These are phyloP conservation scores for Cutaneotrichosporon dermatis DNA, from an alignment of 1,284 basidiomycete species.

Conservation along the genomic window DNA sequence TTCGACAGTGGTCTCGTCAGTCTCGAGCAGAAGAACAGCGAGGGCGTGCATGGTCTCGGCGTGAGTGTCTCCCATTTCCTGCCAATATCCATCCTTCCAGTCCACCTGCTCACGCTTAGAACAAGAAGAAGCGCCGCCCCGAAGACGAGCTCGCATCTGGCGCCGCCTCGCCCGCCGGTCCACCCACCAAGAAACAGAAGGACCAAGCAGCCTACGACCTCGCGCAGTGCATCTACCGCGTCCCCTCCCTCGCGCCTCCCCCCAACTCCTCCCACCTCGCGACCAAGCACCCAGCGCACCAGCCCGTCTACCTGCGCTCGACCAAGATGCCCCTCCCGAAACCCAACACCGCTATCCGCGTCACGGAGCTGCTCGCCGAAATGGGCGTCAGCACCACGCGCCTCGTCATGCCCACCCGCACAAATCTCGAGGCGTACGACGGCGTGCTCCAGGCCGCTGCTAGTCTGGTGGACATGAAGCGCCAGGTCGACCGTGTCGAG, in stretches of 20 bases:
- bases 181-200: constrained; percentile 36
- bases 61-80: constrained; percentile 1
- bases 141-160: constrained; percentile 31
- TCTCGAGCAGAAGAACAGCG: constrained; percentile 41
- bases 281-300: constrained; percentile 53
- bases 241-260: constrained; percentile 22
- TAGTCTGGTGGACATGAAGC: constrained; percentile 77
- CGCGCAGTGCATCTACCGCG: constrained; percentile 45
- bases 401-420: constrained; percentile 84
- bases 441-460: constrained; percentile 65
- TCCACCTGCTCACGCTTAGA: constrained; percentile 12
- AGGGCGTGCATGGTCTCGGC: constrained; percentile 46
- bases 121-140: constrained; percentile 45
- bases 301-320: constrained; percentile 72
- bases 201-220: constrained; percentile 30
- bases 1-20: constrained; percentile 77
- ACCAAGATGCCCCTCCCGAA: constrained; percentile 75
- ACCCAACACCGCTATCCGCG: constrained; percentile 62
- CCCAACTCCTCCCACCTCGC: constrained; percentile 34
- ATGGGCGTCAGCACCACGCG: constrained; percentile 67
- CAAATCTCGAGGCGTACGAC: constrained; percentile 69
- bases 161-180: constrained; percentile 19
- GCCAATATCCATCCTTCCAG: background rate
- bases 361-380: constrained; percentile 68
- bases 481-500: constrained; percentile 75